Evolutionary conservation across 2,329 filamentous ascomycete species (phyloP).

Genomic region (Dactylella cylindrospora): DNA sequence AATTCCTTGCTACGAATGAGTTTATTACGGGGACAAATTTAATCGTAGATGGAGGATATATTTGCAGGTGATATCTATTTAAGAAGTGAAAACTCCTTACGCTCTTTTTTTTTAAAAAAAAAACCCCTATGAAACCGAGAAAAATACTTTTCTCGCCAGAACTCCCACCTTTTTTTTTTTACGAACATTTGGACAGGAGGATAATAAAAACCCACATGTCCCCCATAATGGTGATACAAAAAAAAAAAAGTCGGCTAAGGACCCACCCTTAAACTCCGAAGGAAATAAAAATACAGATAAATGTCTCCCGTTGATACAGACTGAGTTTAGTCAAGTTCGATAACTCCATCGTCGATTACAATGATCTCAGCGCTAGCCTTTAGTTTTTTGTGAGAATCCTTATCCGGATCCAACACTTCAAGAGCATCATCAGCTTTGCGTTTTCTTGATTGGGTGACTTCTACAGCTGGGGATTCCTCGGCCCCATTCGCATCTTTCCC

Average conservation of each 20-base stretch:
- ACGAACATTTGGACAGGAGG: too few relatives aligned
- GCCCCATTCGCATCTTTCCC: slow-evolving; percentile 47
- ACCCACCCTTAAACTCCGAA: too few relatives aligned
- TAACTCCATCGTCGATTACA: slow-evolving; percentile 57
- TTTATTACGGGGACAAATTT: slow-evolving; percentile 87
- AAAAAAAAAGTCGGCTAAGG: too few relatives aligned
- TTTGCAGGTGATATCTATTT: not conserved
- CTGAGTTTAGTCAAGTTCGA: slow-evolving; percentile 62
- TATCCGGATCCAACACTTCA: not conserved
- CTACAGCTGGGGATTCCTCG: not conserved
- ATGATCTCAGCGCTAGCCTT: slow-evolving; percentile 29
- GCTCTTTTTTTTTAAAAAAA: too few relatives aligned
- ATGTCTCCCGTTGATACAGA: too few relatives aligned
- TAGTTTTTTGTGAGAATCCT: slow-evolving; percentile 33
- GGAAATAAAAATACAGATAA: too few relatives aligned
- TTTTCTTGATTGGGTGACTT: slow-evolving; percentile 23
- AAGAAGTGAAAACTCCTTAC: too few relatives aligned
- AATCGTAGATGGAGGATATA: slow-evolving; percentile 81
- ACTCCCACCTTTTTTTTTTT: too few relatives aligned
- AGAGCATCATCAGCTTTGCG: slow-evolving; percentile 33
- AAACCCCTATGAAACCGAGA: too few relatives aligned
- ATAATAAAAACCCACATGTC: too few relatives aligned
- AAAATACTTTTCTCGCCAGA: too few relatives aligned
- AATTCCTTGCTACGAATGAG: slow-evolving; percentile 73
- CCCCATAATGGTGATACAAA: too few relatives aligned